phyloP scores from a whole-genome alignment of 2,329 filamentous ascomycete species.

The Xylaria hypoxylon region DNA sequence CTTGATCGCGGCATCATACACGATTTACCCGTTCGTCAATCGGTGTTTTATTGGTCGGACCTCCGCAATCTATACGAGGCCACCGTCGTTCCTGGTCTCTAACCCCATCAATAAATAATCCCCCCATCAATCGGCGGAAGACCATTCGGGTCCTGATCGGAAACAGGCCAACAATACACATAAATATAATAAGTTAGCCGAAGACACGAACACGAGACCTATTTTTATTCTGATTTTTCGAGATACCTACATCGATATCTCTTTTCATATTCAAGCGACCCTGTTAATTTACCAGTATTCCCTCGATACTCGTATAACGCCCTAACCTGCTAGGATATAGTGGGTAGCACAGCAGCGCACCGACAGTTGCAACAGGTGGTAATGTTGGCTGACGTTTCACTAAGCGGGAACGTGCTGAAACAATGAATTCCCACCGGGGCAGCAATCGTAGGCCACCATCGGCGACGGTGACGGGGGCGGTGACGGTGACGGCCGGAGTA shows the following conservation, averaged over 20 bases:
- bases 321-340: background rate
- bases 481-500: too few relatives aligned
- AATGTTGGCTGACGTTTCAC: constrained; percentile 33
- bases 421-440: constrained; percentile 26
- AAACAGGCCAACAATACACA: background rate
- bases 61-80: constrained; percentile 30
- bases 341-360: constrained; percentile 9
- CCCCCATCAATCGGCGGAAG: constrained; percentile 27
- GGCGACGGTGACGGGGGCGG: constrained; percentile 3
- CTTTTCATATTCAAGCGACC: background rate
- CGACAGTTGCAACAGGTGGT: constrained; percentile 2
- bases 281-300: background rate
- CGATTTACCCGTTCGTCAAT: constrained; percentile 29
- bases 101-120: constrained; percentile 28
- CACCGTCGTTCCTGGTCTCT: constrained; percentile 15
- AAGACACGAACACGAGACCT: constrained; percentile 1
- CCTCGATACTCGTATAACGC: too few relatives aligned
- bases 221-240: background rate
- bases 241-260: background rate
- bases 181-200: constrained; percentile 20
- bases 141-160: constrained; percentile 14
- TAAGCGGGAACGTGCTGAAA: constrained; percentile 27
- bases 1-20: constrained; percentile 30
- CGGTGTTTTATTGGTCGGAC: constrained; percentile 23
- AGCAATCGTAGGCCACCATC: constrained; percentile 18